Percentiles rank a stretch among this genome's conserved stretches.
Conservation (phyloP, 352 stramenopile species). For the Phytopythium litorale region DNA sequence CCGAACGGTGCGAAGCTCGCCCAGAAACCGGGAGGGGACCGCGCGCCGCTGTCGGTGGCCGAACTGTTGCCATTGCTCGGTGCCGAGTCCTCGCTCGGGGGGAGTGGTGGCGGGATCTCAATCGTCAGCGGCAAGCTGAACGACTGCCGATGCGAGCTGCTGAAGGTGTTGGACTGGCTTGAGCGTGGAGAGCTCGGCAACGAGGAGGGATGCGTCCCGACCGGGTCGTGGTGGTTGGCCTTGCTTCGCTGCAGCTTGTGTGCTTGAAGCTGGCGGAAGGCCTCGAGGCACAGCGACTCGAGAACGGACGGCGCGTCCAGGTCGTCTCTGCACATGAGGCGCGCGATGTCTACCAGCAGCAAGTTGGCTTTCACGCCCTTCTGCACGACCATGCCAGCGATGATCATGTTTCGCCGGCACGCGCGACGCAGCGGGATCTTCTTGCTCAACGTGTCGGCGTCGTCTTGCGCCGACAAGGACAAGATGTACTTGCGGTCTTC, state of each 20-base stretch:
- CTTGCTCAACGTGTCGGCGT: constrained; percentile 51
- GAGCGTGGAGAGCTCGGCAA: constrained; percentile 1
- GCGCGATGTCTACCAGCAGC: constrained; percentile 67
- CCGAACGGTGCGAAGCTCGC: constrained; percentile 70
- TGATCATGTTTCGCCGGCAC: constrained; percentile 79
- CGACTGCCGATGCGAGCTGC: not conserved
- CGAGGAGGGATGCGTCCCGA: constrained; percentile 5
- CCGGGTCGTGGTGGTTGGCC: constrained; percentile 12
- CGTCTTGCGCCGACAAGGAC: constrained; percentile 46
- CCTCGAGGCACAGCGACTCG: constrained; percentile 63
- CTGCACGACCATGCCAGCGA: constrained; percentile 73
- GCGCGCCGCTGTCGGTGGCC: constrained; percentile 36
- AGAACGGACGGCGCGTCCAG: constrained; percentile 65
- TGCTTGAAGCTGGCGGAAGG: constrained; percentile 54
- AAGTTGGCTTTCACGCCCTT: constrained; percentile 67
- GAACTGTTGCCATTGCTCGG: constrained; percentile 14
- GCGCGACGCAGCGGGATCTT: constrained; percentile 71
- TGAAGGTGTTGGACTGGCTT: not conserved
- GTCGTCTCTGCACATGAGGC: constrained; percentile 84
- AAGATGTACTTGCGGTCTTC: constrained; percentile 65
- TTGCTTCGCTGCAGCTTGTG: constrained; percentile 26
- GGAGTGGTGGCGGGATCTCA: constrained; percentile 19
- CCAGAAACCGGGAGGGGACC: constrained; percentile 75
- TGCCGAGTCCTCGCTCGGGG: constrained; percentile 5
- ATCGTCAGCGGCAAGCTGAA: constrained; percentile 35